Base-by-base conservation (phyloP, 345 rosid genomes). In the Lagerstroemia speciosa region DNA sequence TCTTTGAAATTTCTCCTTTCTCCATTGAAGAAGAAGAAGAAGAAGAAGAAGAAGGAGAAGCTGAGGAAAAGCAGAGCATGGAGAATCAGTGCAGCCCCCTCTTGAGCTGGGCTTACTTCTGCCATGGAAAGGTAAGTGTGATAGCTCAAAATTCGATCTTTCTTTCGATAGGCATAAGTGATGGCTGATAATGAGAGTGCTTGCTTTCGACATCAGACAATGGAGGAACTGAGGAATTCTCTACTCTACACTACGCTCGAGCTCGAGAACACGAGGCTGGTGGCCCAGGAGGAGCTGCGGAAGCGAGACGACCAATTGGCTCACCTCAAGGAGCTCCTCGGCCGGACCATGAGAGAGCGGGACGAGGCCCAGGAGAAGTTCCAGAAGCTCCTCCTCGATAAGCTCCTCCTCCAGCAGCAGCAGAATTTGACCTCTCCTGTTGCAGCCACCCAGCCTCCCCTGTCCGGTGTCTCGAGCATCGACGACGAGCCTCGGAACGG, bases 401-500 rank as follows among this genome's bases (percentile, higher is more conserved):
- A 85, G 50, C 74, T 78, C 70, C 69, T 85, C 53, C 75, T 78
- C 48, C 91, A 82, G 17, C 88, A 86, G 34, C 81, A 83, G 1
- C 75, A 22, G 38, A 53, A 19, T 17, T 50, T 50, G 26, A 50
- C 55, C 8, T 5, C 64, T 3, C 57, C 40, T 6, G 53, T 70
- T 6, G 60, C 38, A 8, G 16, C 68, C 8, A 61, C 76, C 15
- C 80, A 80, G 37, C 84, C 83, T 74, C 93, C 95, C 45, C 74
- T 79, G 6, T 91, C 99, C 3, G 99, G 97, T 41, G 80, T 85
- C 76, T 91, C 97, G 37, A 84, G 95, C 89, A 81, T 91, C 65
- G 99, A 93, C 73, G 93, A 91, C 57, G 99, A 91, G 69, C 93
- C 87, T 50, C 73, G 86, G 71, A 50, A 50, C 16, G 70, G 70